Evolutionary conservation across 2,329 filamentous ascomycete species (phyloP), one percentile per base, ranked within the genome.

Genomic region (Chaetothyriales sp.): DNA sequence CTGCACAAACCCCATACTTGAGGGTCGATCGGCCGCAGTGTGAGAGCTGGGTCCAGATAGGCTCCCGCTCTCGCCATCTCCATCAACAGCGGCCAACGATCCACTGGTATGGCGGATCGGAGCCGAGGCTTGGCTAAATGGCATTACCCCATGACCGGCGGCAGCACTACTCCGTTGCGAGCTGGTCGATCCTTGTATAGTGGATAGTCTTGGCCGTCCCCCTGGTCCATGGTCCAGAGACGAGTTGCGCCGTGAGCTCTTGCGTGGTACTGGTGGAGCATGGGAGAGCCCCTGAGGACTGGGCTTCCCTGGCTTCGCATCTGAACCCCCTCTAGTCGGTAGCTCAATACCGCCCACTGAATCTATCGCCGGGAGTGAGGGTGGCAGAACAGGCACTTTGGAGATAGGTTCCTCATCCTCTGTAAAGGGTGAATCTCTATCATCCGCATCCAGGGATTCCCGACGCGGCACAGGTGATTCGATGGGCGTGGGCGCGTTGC

Each of bases 231-330:
- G 50, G 20, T 63, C 65, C 26, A 59, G 62, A 43, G 64, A 68
- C 1, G 77, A 79, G 52, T 74, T 67, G 53, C 82, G 75, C 62
- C 80, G 80, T 0, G 84, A 88, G 62, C 82, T 87, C 66, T 83
- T 86, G 26, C 84, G 75, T 2, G 85, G 84, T 28, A 88, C 75
- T 6, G 75, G 70, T 0, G 80, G 79, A 3, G 73, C 67, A 61
- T 50, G 67, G 47, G 56, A 70, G 57, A 67, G 62, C 48, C 65
- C 59, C 52, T 61, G 55, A 61, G 8, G 47, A 12, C 42, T 4
- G 10, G 5, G 9, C 32, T 55, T 49, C 53, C 52, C 54, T 49
- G 52, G 59, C 56, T 52, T 48, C 60, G 47, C 60, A 55, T 75
- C 78, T 2, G 81, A 84, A 15, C 75, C 75, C 43, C 77, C 70